A percentile compares a stretch with the other conserved stretches of the same genome.
Conservation (phyloP, 139 green algal genomes). For the Closterium sp. region DNA sequence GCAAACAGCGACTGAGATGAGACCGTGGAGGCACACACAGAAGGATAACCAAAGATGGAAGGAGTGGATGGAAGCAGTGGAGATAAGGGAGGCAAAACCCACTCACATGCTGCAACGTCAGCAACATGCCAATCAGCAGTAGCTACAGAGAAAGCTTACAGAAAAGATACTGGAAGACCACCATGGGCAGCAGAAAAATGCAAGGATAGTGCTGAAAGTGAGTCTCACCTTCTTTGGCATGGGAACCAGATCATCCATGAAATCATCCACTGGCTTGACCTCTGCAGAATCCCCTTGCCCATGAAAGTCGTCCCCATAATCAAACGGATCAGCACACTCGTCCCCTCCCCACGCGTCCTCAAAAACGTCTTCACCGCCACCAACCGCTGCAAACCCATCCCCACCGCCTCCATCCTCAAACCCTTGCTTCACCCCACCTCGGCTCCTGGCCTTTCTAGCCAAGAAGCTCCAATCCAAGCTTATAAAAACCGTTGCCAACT, state of each 20-base stretch:
- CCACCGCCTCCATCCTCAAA: constrained; percentile 4
- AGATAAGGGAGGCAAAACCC: neutral
- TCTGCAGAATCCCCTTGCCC: constrained; percentile 1
- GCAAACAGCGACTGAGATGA: neutral
- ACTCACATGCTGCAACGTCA: neutral
- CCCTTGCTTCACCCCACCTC: neutral
- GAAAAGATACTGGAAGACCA: too few species aligned
- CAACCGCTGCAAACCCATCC: constrained; percentile 3
- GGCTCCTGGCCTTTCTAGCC: neutral
- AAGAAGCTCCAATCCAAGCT: constrained; percentile 33
- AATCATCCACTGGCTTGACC: neutral
- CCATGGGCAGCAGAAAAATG: too few species aligned
- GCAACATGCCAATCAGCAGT: neutral
- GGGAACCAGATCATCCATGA: neutral
- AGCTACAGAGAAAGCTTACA: too few species aligned
- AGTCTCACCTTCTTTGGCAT: neutral
- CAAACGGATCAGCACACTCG: constrained; percentile 40
- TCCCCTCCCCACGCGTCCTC: neutral
- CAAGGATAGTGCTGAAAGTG: neutral
- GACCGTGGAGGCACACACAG: neutral
- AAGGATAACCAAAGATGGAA: neutral
- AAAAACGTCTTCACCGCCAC: neutral
- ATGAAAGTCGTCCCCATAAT: constrained; percentile 14
- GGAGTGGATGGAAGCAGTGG: neutral
- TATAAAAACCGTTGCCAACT: constrained; percentile 58